Base-by-base conservation (phyloP, 2,329 filamentous ascomycete species). In the Mollisiaceae sp. region DNA sequence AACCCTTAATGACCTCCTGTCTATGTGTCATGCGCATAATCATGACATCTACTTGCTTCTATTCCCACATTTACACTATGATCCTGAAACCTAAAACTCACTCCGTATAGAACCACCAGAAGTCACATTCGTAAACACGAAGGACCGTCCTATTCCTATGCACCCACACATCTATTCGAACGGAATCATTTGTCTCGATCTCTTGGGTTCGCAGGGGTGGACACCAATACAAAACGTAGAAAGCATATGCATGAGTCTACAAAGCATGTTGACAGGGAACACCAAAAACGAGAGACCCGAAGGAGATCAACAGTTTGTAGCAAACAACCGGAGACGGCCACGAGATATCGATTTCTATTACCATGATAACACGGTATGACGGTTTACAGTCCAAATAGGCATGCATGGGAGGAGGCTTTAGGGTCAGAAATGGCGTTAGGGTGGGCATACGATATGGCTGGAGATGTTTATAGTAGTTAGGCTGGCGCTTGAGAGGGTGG, bases 141-240 rank as follows among this genome's bases (percentile, higher is more conserved):
- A 86, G 39, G 82, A 85, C 72, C 85, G 87, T 54, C 84, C 85
- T 43, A 94, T 99, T 73, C 95, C 95, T 0, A 94, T 97, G 78
- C 95, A 99, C 75, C 95, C 95, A 2, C 95, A 99, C 81, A 92
- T 99, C 78, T 99, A 99, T 82, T 95, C 72, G 73, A 99, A 99
- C 79, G 95, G 95, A 73, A 97, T 98, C 78, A 99, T 99, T 76
- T 99, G 95, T 75, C 90, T 99, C 58, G 95, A 99, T 74, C 86
- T 99, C 1, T 88, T 99, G 9, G 93, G 93, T 60, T 83, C 86
- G 11, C 89, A 93, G 69, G 95, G 95, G 64, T 99, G 95, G 95
- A 95, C 91, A 57, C 95, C 95, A 0, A 94, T 99, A 0, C 95
- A 99, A 77, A 97, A 94, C 65, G 95, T 97, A 9, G 94, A 98